Conservation (phyloP, 768 basidiomycete genomes). For the Pseudohyphozyma bogoriensis region DNA sequence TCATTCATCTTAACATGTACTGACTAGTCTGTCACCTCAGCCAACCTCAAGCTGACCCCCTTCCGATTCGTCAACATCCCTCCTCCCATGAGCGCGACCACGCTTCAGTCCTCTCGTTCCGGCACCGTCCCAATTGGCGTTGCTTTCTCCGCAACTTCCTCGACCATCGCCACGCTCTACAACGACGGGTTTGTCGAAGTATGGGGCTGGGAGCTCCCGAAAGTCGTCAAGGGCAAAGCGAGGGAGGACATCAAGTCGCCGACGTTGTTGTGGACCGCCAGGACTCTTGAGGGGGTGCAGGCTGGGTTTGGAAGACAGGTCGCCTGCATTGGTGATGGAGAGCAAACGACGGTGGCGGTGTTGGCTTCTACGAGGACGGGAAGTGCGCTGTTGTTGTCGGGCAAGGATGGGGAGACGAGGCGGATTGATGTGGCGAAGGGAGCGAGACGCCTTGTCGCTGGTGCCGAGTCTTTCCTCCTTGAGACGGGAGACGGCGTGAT, state of each 20-base stretch:
- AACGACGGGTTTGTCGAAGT: constrained; percentile 57
- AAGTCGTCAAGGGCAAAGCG: constrained; percentile 2
- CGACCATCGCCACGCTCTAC: constrained; percentile 50
- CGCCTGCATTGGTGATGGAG: not conserved
- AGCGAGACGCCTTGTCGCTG: constrained; percentile 25
- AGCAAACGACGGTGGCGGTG: constrained; percentile 8
- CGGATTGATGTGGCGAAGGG: constrained; percentile 15
- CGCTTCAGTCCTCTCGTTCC: constrained; percentile 29
- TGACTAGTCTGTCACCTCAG: constrained; percentile 42
- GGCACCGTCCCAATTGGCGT: constrained; percentile 52
- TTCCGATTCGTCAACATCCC: constrained; percentile 90
- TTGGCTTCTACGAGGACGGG: constrained; percentile 18
- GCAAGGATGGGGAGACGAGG: constrained; percentile 2
- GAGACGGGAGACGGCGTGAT: constrained; percentile 29
- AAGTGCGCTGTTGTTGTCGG: constrained; percentile 17
- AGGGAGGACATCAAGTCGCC: constrained; percentile 9
- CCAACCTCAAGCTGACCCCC: constrained; percentile 68
- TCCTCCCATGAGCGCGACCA: constrained; percentile 84
- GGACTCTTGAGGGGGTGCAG: no score
- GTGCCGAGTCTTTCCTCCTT: constrained; percentile 18
- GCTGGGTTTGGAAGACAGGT: not conserved
- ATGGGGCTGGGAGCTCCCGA: constrained; percentile 53
- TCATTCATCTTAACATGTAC: not conserved
- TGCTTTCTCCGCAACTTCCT: constrained; percentile 58
- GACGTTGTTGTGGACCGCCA: not conserved